phyloP scores from a whole-genome alignment of 129 eudicot species.

The Lactuca sativa region DNA sequence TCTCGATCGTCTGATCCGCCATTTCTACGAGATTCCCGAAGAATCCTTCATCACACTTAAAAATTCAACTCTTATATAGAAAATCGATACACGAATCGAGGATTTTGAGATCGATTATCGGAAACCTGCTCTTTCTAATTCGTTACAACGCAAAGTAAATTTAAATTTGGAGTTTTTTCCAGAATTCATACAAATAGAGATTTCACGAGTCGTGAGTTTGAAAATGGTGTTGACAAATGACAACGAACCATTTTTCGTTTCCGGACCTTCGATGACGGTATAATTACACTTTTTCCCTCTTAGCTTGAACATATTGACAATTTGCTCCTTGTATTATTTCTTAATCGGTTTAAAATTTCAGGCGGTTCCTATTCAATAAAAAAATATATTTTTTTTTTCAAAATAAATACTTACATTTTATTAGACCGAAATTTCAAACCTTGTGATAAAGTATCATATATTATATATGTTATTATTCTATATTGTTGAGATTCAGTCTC shows the following conservation, averaged over 20 bases:
- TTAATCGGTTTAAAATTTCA: background rate
- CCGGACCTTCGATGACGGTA: slow-evolving; percentile 15
- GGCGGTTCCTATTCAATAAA: background rate
- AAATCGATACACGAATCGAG: slow-evolving; percentile 12
- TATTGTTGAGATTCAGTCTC: too few relatives aligned
- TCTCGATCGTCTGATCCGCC: slow-evolving; percentile 57
- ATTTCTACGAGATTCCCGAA: slow-evolving; percentile 35
- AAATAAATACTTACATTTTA: background rate
- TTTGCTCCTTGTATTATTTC: slow-evolving; percentile 2
- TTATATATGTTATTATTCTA: too few relatives aligned
- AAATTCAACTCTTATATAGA: slow-evolving; percentile 1
- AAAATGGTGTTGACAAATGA: slow-evolving; percentile 21
- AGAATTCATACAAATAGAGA: slow-evolving; percentile 12
- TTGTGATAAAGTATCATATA: too few relatives aligned
- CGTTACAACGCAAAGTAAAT: slow-evolving; percentile 11
- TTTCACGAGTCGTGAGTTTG: slow-evolving; percentile 17
- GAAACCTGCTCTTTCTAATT: background rate
- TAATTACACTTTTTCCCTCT: background rate
- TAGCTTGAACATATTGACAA: background rate
- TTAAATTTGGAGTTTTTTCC: background rate
- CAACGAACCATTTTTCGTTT: slow-evolving; percentile 15
- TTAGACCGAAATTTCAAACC: too few relatives aligned
- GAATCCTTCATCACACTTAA: slow-evolving; percentile 32
- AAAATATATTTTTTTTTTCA: background rate
- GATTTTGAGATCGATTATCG: slow-evolving; percentile 14